Conservation (phyloP, 2,329 filamentous ascomycete genomes). For the Talaromyces sp. region DNA sequence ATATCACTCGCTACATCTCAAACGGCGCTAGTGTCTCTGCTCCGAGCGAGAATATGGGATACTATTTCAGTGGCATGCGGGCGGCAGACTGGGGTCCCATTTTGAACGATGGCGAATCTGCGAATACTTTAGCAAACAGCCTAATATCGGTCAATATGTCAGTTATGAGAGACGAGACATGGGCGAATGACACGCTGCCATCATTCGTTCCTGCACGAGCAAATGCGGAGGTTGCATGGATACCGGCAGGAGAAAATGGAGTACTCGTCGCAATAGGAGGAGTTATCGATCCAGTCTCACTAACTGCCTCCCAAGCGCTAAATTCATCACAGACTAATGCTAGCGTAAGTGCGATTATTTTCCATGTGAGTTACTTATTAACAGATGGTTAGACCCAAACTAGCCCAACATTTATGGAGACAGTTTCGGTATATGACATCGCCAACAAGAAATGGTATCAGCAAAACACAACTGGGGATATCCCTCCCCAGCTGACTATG, state of each 20-base stretch:
- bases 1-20: constrained; percentile 62
- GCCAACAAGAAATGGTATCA: constrained; percentile 30
- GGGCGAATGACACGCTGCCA: constrained; percentile 59
- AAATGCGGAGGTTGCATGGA: constrained; percentile 66
- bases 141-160: constrained; percentile 64
- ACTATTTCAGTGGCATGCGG: constrained; percentile 67
- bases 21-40: constrained; percentile 64
- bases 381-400: constrained; percentile 21
- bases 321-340: constrained; percentile 21
- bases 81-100: constrained; percentile 54
- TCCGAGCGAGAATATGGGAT: constrained; percentile 69
- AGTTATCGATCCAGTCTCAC: constrained; percentile 29
- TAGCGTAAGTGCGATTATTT: constrained; percentile 23
- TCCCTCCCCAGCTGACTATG: constrained; percentile 36
- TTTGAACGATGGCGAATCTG: constrained; percentile 34
- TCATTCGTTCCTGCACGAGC: constrained; percentile 55
- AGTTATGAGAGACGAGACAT: constrained; percentile 51
- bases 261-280: constrained; percentile 44
- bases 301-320: constrained; percentile 20
- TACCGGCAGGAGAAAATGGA: constrained; percentile 40
- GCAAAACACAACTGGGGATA: constrained; percentile 43
- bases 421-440: constrained; percentile 41
- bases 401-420: constrained; percentile 40
- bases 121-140: constrained; percentile 49
- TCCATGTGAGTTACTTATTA: background rate